Percentiles rank a stretch among this genome's conserved stretches.
Conservation (phyloP, 257 asterid genomes). For the Solanum peruvianum region DNA sequence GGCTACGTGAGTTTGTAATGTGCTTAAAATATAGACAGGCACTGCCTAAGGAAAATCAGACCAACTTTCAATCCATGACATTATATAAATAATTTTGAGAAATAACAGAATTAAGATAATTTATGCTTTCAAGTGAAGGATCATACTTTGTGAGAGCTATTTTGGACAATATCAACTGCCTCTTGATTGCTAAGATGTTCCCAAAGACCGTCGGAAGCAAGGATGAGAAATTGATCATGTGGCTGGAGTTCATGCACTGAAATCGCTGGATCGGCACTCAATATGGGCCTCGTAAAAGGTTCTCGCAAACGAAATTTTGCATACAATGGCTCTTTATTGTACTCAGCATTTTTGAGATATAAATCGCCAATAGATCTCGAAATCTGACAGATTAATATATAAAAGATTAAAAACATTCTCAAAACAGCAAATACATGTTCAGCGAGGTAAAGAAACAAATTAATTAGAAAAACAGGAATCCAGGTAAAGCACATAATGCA, state of each 20-base stretch:
- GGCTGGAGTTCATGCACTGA: constrained; percentile 33
- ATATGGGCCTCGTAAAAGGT: constrained; percentile 29
- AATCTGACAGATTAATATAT: constrained; percentile 9
- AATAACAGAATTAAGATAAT: background rate
- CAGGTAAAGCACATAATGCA: background rate
- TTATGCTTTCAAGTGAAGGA: background rate
- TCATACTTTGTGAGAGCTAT: constrained; percentile 27
- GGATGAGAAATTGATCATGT: constrained; percentile 34
- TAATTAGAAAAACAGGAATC: background rate
- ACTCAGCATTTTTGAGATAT: constrained; percentile 38
- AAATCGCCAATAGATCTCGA: constrained; percentile 45
- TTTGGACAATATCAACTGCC: constrained; percentile 42
- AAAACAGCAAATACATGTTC: background rate
- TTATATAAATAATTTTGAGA: background rate
- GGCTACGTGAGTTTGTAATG: background rate
- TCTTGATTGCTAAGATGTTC: constrained; percentile 47
- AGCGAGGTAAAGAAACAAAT: background rate
- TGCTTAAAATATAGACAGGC: background rate
- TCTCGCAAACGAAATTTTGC: constrained; percentile 37
- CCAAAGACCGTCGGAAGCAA: constrained; percentile 55
- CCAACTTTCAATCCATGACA: background rate
- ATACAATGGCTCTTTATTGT: constrained; percentile 34
- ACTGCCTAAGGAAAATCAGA: background rate
- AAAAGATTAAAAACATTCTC: background rate
- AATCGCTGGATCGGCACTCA: constrained; percentile 35